Conservation (phyloP, 331 rosid species). For the Pyrus hybrid region DNA sequence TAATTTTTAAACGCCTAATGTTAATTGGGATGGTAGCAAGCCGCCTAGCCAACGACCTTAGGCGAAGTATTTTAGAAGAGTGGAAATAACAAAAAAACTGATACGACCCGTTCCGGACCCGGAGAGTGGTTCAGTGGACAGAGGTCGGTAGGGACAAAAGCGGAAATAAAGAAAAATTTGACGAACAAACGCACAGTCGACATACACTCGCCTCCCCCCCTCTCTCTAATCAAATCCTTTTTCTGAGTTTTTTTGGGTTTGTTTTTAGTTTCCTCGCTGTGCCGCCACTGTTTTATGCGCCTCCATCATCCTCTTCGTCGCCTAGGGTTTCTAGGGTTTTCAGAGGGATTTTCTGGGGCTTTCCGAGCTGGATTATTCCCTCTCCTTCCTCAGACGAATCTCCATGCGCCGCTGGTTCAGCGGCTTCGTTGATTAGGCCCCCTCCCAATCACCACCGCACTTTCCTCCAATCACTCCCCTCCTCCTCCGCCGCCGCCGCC, state of each 20-base stretch:
- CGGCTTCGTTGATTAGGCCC: slow-evolving; percentile 67
- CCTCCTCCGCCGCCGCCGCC: background rate
- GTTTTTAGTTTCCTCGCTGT: slow-evolving; percentile 15
- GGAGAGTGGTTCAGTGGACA: background rate
- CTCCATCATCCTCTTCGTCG: slow-evolving; percentile 27
- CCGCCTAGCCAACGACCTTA: no score
- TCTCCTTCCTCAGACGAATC: slow-evolving; percentile 44
- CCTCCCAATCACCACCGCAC: background rate
- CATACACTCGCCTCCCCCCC: background rate
- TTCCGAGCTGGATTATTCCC: slow-evolving; percentile 60
- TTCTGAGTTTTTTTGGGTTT: background rate
- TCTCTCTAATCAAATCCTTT: slow-evolving; percentile 14
- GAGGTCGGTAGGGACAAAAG: background rate
- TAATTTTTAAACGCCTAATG: no score
- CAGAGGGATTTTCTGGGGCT: slow-evolving; percentile 10
- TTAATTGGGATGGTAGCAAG: no score
- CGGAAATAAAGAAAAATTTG: background rate
- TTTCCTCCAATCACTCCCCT: background rate
- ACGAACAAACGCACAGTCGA: background rate
- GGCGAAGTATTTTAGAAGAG: no score
- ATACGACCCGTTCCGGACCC: background rate
- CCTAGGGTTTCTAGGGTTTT: slow-evolving; percentile 42
- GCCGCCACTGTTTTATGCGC: slow-evolving; percentile 54
- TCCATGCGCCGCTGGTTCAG: slow-evolving; percentile 80
- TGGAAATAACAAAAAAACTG: background rate